Evolutionary conservation across 495 filamentous ascomycete genomes (phyloP).

Genomic region (Hyaloscypha bicolor): DNA sequence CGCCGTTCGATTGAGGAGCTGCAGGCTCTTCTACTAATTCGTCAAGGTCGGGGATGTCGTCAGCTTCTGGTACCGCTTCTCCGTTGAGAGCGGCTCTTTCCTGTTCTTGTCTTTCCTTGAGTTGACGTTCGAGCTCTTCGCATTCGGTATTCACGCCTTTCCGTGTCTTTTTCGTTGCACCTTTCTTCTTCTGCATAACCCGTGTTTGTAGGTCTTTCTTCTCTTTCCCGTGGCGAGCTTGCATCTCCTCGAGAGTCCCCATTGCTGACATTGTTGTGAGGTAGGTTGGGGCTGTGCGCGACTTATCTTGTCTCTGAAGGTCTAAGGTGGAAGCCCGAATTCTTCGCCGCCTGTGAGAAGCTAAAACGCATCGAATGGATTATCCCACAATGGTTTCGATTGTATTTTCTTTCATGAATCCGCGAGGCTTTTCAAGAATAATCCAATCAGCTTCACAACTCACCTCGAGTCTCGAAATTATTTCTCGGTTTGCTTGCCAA

Average conservation of each 20-base stretch:
- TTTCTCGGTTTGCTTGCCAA: slow-evolving; percentile 1
- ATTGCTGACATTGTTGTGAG: slow-evolving; percentile 25
- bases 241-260: slow-evolving; percentile 69
- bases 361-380: too few species aligned
- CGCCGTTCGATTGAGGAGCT: neutral
- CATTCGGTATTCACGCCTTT: slow-evolving; percentile 88
- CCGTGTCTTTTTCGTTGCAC: slow-evolving; percentile 92
- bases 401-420: too few species aligned
- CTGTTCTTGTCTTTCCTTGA: slow-evolving; percentile 65
- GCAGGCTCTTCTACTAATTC: slow-evolving; percentile 18
- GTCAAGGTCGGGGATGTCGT: slow-evolving; percentile 26
- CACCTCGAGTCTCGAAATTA: neutral
- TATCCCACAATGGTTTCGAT: too few species aligned
- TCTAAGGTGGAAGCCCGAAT: too few species aligned
- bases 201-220: slow-evolving; percentile 79
- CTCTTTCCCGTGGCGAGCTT: slow-evolving; percentile 84
- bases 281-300: neutral
- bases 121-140: slow-evolving; percentile 66
- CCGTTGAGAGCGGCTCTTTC: slow-evolving; percentile 66
- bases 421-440: too few species aligned
- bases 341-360: too few species aligned
- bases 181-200: slow-evolving; percentile 93
- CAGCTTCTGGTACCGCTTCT: slow-evolving; percentile 16
- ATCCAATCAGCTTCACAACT: neutral
- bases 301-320: too few species aligned